Conservation (phyloP, 2,329 filamentous ascomycete genomes). For the Pestalotiopsis sp. region DNA sequence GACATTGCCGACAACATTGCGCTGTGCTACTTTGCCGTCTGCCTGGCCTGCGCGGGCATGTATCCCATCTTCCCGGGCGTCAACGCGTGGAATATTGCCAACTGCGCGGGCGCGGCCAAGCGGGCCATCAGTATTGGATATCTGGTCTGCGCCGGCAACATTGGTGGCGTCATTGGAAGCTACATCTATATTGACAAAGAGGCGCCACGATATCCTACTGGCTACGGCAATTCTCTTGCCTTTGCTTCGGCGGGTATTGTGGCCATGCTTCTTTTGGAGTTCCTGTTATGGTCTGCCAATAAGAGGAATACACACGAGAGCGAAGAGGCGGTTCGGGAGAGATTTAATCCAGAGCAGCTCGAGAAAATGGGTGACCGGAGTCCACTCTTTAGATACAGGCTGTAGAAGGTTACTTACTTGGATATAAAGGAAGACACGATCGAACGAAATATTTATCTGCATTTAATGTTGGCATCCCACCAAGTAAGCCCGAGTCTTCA, state of each 20-base stretch:
- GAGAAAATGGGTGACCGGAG: constrained; percentile 33
- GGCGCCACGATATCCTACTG: constrained; percentile 34
- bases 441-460: too few relatives aligned
- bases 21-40: constrained; percentile 45
- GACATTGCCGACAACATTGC: constrained; percentile 41
- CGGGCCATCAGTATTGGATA: constrained; percentile 44
- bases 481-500: too few relatives aligned
- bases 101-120: constrained; percentile 38
- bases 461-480: too few relatives aligned
- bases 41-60: constrained; percentile 41
- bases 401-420: constrained; percentile 7
- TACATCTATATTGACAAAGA: constrained; percentile 35
- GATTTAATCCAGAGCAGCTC: constrained; percentile 31
- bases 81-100: constrained; percentile 44
- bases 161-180: constrained; percentile 37
- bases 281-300: constrained; percentile 21
- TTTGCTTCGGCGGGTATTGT: constrained; percentile 24
- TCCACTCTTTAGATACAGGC: constrained; percentile 32
- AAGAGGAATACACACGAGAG: constrained; percentile 24
- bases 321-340: constrained; percentile 28
- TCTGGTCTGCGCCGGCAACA: constrained; percentile 42
- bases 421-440: too few relatives aligned
- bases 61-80: constrained; percentile 44
- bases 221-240: constrained; percentile 33
- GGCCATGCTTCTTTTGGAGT: constrained; percentile 15